Conservation (phyloP, 2,329 filamentous ascomycete genomes). For the Cylindrodendrum hubeiense region DNA sequence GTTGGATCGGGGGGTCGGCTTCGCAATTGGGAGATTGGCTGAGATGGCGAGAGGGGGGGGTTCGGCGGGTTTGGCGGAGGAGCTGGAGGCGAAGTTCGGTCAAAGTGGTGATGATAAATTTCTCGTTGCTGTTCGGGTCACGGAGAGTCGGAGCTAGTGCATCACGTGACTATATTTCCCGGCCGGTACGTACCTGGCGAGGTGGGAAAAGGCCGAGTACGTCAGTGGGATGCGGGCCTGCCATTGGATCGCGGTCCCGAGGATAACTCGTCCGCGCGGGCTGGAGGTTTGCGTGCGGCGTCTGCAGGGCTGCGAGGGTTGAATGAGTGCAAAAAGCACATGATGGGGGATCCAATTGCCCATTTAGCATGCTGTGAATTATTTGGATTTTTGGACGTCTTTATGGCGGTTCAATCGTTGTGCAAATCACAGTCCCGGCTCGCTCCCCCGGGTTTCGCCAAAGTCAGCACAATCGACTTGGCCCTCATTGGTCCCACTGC, state of each 20-base stretch:
- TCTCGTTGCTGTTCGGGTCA: conserved; percentile 52
- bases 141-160: conserved; percentile 47
- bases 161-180: conserved; percentile 43
- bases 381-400: not conserved
- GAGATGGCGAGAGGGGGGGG: conserved; percentile 27
- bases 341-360: not conserved
- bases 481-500: conserved; percentile 36
- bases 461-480: conserved; percentile 41
- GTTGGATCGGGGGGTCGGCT: not conserved
- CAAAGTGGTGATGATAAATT: conserved; percentile 57
- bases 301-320: not conserved
- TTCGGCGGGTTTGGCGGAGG: conserved; percentile 22
- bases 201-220: conserved; percentile 12
- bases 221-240: conserved; percentile 29
- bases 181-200: conserved; percentile 4
- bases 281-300: not conserved
- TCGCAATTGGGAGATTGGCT: conserved; percentile 11
- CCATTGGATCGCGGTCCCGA: conserved; percentile 33
- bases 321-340: not conserved
- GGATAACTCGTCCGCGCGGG: conserved; percentile 8
- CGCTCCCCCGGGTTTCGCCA: conserved; percentile 10
- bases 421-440: not conserved
- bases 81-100: not conserved
- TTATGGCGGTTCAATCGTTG: conserved; percentile 3
- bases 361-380: not conserved